Evolutionary conservation across 2,329 filamentous ascomycete genomes (phyloP).

Genomic region (Monilinia fructicola): DNA sequence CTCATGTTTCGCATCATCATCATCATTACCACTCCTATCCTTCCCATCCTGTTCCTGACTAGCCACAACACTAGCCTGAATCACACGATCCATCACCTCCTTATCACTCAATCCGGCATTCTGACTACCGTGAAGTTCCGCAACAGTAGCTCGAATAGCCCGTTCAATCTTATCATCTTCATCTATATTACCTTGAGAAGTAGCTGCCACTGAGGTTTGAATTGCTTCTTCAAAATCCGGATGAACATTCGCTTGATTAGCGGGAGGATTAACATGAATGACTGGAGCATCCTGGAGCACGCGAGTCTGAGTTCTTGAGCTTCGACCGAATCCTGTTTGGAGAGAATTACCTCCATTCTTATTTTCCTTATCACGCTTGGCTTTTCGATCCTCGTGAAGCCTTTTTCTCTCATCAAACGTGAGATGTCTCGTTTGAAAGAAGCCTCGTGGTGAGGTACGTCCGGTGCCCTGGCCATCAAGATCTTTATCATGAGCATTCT

Average conservation of each 20-base stretch:
- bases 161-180: slow-evolving; percentile 72
- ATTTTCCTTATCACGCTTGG: slow-evolving; percentile 35
- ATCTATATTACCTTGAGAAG: slow-evolving; percentile 64
- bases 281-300: slow-evolving; percentile 27
- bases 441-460: slow-evolving; percentile 44
- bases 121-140: slow-evolving; percentile 50
- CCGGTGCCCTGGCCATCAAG: slow-evolving; percentile 37
- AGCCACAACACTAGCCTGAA: slow-evolving; percentile 48
- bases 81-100: slow-evolving; percentile 49
- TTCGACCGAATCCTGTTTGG: slow-evolving; percentile 32
- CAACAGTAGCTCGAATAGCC: slow-evolving; percentile 71
- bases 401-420: slow-evolving; percentile 54
- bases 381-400: slow-evolving; percentile 50
- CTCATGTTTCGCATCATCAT: slow-evolving; percentile 56
- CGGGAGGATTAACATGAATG: slow-evolving; percentile 13
- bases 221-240: slow-evolving; percentile 72
- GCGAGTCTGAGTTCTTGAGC: slow-evolving; percentile 29
- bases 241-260: slow-evolving; percentile 43
- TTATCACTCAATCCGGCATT: slow-evolving; percentile 39
- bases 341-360: slow-evolving; percentile 32
- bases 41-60: not conserved
- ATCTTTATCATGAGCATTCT: slow-evolving; percentile 39
- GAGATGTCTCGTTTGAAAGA: slow-evolving; percentile 50
- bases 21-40: slow-evolving; percentile 21
- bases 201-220: slow-evolving; percentile 64